These are phyloP conservation scores for Saraca asoca DNA, from an alignment of 331 rosid genomes.

Conservation along the genomic window DNA sequence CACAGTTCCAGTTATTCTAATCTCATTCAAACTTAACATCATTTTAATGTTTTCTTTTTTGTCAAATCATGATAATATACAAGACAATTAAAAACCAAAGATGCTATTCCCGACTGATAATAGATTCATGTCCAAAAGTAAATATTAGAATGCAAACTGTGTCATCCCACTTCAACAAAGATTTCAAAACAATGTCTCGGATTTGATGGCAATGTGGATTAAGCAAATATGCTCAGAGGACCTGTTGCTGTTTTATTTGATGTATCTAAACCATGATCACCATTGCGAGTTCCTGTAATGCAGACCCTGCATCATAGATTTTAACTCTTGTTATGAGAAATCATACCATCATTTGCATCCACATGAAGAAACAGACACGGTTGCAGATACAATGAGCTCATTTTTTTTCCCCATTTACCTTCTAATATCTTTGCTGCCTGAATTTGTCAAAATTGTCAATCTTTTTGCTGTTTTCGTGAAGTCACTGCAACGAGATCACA, in stretches of 20 bases:
- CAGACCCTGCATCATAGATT: slow-evolving; percentile 52
- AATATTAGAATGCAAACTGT: slow-evolving; percentile 3
- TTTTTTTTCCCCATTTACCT: slow-evolving; percentile 52
- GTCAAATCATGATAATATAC: slow-evolving; percentile 25
- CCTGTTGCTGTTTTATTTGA: slow-evolving; percentile 62
- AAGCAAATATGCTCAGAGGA: slow-evolving; percentile 77
- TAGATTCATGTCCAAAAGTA: slow-evolving; percentile 25
- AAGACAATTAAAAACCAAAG: slow-evolving; percentile 20
- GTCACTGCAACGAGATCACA: slow-evolving; percentile 59
- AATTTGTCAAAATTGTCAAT: slow-evolving; percentile 64
- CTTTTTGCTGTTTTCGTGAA: slow-evolving; percentile 79
- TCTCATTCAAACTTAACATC: no score
- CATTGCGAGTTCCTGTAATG: slow-evolving; percentile 60
- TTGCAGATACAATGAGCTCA: no score
- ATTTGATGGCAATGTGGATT: background rate
- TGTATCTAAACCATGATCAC: slow-evolving; percentile 68
- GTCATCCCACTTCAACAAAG: slow-evolving; percentile 30
- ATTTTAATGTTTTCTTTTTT: no score
- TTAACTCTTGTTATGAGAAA: background rate
- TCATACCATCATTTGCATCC: no score
- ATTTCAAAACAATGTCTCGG: slow-evolving; percentile 11
- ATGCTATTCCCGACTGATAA: slow-evolving; percentile 12
- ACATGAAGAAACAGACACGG: no score
- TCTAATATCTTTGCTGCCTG: slow-evolving; percentile 52
- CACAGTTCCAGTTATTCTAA: no score